phyloP scores from a whole-genome alignment of 306 rosid genomes.

The Cucumis sativus region DNA sequence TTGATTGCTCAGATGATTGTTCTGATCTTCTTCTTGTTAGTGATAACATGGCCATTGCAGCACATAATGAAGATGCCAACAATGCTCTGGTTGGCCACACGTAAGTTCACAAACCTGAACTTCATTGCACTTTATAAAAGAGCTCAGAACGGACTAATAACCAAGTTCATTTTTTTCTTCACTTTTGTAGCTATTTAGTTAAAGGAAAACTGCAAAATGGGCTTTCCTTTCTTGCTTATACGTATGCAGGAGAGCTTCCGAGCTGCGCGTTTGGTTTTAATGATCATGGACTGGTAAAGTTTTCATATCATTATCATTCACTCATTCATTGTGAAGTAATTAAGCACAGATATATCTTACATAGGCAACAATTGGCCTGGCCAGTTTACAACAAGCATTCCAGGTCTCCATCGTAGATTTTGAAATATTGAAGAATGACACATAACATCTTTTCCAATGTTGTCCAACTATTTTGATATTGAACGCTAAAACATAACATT shows the following conservation, averaged over 20 bases:
- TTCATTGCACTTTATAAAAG: background rate
- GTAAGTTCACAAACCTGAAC: conserved; percentile 19
- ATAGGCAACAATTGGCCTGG: background rate
- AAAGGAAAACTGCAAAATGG: conserved; percentile 49
- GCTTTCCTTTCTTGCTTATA: conserved; percentile 49
- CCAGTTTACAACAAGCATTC: background rate
- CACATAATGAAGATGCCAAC: conserved; percentile 88
- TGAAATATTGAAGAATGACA: background rate
- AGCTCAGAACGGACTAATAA: background rate
- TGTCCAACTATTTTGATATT: background rate
- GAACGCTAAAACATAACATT: background rate
- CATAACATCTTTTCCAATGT: background rate
- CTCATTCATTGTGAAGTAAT: background rate
- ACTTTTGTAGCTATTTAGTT: conserved; percentile 50
- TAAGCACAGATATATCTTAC: background rate
- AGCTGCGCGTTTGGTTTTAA: conserved; percentile 69
- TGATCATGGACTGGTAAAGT: conserved; percentile 49
- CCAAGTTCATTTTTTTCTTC: background rate
- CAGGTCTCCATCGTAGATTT: background rate
- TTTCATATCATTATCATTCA: background rate
- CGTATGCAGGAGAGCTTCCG: conserved; percentile 93
- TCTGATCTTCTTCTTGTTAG: conserved; percentile 60
- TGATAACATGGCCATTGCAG: conserved; percentile 62
- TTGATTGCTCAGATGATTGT: conserved; percentile 47
- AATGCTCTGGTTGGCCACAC: conserved; percentile 66